These are phyloP conservation scores for Flaveria bidentis DNA, from an alignment of 129 eudicot genomes.

Conservation along the genomic window DNA sequence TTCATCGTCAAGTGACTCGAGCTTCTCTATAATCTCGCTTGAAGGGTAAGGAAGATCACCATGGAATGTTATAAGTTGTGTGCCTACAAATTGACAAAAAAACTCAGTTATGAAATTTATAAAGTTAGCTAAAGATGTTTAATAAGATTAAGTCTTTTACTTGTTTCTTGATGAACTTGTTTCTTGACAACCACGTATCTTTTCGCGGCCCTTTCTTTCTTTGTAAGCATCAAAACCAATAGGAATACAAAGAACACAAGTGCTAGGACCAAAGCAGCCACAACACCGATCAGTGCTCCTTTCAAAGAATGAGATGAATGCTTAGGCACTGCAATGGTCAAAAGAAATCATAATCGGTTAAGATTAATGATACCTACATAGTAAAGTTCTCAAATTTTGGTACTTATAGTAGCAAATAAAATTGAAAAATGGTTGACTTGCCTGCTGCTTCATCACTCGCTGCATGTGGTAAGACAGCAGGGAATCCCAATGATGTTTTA, in stretches of 20 bases:
- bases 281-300: slow-evolving; percentile 61
- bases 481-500: slow-evolving; percentile 88
- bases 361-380: neutral
- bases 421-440: slow-evolving; percentile 26
- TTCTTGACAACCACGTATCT: slow-evolving; percentile 82
- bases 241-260: slow-evolving; percentile 60
- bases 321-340: slow-evolving; percentile 61
- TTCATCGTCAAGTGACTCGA: slow-evolving; percentile 79
- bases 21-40: slow-evolving; percentile 84
- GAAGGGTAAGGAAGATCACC: slow-evolving; percentile 98
- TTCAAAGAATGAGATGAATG: slow-evolving; percentile 63
- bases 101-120: neutral
- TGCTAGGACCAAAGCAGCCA: slow-evolving; percentile 50
- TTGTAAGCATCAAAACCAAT: slow-evolving; percentile 63
- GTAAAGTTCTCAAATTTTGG: neutral
- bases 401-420: neutral
- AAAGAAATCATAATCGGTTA: slow-evolving; percentile 2
- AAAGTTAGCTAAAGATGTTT: neutral
- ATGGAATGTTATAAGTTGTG: slow-evolving; percentile 88
- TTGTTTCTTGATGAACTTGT: slow-evolving; percentile 80
- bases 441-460: slow-evolving; percentile 87
- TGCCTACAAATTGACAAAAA: slow-evolving; percentile 45
- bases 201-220: slow-evolving; percentile 88
- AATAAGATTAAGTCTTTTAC: slow-evolving; percentile 31
- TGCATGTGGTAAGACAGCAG: slow-evolving; percentile 93